A percentile compares a stretch with the other conserved stretches of the same genome.
Conservation (phyloP, 2,329 filamentous ascomycete species). For the Pseudomassariella vexata region DNA sequence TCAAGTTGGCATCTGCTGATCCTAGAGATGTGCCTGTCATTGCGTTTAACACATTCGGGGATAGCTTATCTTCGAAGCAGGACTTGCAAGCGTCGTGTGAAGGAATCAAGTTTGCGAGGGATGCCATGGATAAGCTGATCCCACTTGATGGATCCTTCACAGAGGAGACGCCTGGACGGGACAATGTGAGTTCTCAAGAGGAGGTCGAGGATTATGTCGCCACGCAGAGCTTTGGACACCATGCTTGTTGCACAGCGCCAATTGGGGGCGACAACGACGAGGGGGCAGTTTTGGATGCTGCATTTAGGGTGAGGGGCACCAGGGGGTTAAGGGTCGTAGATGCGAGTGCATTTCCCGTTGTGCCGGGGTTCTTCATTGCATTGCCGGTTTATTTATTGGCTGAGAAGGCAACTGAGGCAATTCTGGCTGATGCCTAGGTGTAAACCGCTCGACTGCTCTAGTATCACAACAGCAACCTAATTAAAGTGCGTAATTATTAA, state of each 20-base stretch:
- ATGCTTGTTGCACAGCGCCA: conserved; percentile 7
- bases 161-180: conserved; percentile 8
- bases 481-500: too few relatives aligned
- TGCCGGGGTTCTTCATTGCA: conserved; percentile 9
- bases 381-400: conserved; percentile 6
- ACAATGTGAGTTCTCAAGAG: background rate
- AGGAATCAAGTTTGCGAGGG: conserved; percentile 4
- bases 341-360: conserved; percentile 7
- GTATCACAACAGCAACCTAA: too few relatives aligned
- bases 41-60: conserved; percentile 5
- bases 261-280: conserved; percentile 7
- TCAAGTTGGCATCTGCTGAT: conserved; percentile 2
- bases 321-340: conserved; percentile 7
- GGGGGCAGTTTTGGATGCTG: conserved; percentile 6
- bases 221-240: conserved; percentile 8
- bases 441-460: too few relatives aligned
- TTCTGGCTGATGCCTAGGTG: background rate
- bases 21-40: conserved; percentile 2
- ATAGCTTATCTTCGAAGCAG: conserved; percentile 1
- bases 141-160: conserved; percentile 15
- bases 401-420: conserved; percentile 8
- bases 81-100: conserved; percentile 3
- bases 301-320: conserved; percentile 5
- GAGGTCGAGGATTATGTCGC: conserved; percentile 5
- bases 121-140: conserved; percentile 11